Percentiles rank a stretch among this genome's conserved stretches.
Evolutionary conservation across 148 eudicot genomes (phyloP).

Genomic region (Silene conica): DNA sequence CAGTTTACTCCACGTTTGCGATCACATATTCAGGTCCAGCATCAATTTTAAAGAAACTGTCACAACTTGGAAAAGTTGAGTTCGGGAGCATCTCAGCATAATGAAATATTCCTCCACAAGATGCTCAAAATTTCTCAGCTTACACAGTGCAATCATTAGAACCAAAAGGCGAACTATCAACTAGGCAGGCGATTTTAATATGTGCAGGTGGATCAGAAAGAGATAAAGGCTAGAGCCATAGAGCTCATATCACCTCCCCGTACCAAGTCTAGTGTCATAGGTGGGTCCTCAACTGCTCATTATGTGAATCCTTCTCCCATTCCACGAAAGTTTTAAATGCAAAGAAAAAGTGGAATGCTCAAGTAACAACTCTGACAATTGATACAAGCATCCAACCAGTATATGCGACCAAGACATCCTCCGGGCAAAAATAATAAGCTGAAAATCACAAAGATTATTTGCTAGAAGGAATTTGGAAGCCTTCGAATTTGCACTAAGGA

Average conservation of each 20-base stretch:
- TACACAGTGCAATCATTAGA: slow-evolving; percentile 8
- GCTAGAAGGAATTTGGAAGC: not conserved
- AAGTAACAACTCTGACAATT: not conserved
- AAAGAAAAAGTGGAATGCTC: not conserved
- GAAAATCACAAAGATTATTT: not conserved
- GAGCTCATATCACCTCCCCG: not conserved
- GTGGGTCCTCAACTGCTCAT: slow-evolving; percentile 20
- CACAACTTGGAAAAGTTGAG: not conserved
- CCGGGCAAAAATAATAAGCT: not conserved
- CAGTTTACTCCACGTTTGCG: not conserved
- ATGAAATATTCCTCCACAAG: slow-evolving; percentile 22
- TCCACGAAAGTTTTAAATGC: not conserved
- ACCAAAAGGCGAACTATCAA: slow-evolving; percentile 14
- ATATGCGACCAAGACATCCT: not conserved
- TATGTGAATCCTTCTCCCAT: slow-evolving; percentile 17
- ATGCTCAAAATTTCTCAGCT: not conserved
- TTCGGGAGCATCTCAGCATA: not conserved
- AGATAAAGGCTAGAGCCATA: slow-evolving; percentile 13
- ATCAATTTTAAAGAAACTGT: slow-evolving; percentile 5
- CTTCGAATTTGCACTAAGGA: not conserved
- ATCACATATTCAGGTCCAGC: slow-evolving; percentile 1
- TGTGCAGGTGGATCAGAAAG: slow-evolving; percentile 21
- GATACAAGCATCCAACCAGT: not conserved
- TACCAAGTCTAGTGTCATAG: slow-evolving; percentile 14
- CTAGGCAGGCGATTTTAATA: slow-evolving; percentile 11